Evolutionary conservation across 2,329 filamentous ascomycete species (phyloP).

Genomic region (Penicillium hesseltinei): DNA sequence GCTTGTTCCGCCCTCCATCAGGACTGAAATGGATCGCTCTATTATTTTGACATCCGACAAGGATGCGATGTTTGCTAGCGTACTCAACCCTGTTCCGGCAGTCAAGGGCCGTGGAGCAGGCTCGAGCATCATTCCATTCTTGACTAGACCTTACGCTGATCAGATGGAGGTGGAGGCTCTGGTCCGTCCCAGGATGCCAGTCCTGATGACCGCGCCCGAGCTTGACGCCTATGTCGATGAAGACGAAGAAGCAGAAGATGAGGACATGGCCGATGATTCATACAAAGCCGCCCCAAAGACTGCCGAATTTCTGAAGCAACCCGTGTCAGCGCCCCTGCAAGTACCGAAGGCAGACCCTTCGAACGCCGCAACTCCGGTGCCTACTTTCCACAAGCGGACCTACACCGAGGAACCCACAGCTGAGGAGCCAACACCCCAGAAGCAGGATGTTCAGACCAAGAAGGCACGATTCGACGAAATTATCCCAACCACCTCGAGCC

Average conservation of each 20-base stretch:
- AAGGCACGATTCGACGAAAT: constrained; percentile 33
- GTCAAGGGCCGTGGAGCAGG: constrained; percentile 61
- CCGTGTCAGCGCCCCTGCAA: constrained; percentile 13
- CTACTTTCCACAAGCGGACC: constrained; percentile 29
- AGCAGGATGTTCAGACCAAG: constrained; percentile 26
- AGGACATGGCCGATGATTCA: constrained; percentile 14
- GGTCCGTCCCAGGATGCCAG: constrained; percentile 53
- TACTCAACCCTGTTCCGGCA: constrained; percentile 72
- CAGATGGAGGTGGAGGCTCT: constrained; percentile 70
- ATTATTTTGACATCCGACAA: constrained; percentile 69
- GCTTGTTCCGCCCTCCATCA: constrained; percentile 66
- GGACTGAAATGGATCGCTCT: constrained; percentile 75
- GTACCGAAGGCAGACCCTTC: constrained; percentile 14
- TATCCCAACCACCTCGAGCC: constrained; percentile 1
- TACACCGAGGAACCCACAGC: constrained; percentile 26
- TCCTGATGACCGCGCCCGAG: constrained; percentile 34
- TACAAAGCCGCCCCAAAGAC: constrained; percentile 16
- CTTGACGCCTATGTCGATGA: constrained; percentile 28
- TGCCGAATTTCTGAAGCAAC: constrained; percentile 28
- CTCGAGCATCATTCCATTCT: constrained; percentile 75
- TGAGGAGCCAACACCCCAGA: constrained; percentile 4
- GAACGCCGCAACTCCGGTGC: constrained; percentile 5
- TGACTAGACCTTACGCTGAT: constrained; percentile 64
- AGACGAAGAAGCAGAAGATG: constrained; percentile 36
- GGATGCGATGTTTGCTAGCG: constrained; percentile 74